These are phyloP conservation scores for Sarcodon aspratus DNA, from an alignment of 768 basidiomycete species.

Conservation along the genomic window DNA sequence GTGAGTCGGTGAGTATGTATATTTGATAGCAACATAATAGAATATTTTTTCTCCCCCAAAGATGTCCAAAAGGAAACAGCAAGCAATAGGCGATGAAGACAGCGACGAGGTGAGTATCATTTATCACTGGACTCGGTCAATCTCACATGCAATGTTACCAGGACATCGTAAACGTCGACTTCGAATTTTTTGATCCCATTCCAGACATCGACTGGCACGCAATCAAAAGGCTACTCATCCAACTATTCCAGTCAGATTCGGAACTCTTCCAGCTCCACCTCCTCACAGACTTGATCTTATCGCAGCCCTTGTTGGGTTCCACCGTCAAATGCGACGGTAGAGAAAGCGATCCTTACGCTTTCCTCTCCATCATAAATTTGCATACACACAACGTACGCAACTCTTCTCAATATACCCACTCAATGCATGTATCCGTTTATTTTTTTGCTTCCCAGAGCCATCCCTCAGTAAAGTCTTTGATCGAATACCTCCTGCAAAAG, in stretches of 20 bases:
- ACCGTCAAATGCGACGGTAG: slow-evolving; percentile 88
- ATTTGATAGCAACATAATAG: no score
- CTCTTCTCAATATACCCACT: not conserved
- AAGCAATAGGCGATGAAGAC: slow-evolving; percentile 24
- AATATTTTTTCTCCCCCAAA: not conserved
- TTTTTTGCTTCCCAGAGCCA: slow-evolving; percentile 40
- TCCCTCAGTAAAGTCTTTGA: slow-evolving; percentile 56
- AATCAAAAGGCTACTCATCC: slow-evolving; percentile 58
- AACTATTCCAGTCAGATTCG: slow-evolving; percentile 69
- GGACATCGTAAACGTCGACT: slow-evolving; percentile 76
- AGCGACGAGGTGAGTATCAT: slow-evolving; percentile 29
- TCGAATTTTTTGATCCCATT: slow-evolving; percentile 89
- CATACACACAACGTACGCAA: slow-evolving; percentile 45
- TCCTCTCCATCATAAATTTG: slow-evolving; percentile 79
- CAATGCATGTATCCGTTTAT: not conserved
- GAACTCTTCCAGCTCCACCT: slow-evolving; percentile 59
- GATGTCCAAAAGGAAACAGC: slow-evolving; percentile 49
- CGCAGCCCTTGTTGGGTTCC: slow-evolving; percentile 69
- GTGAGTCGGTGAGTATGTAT: no score
- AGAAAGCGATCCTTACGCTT: slow-evolving; percentile 85
- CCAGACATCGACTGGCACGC: slow-evolving; percentile 79
- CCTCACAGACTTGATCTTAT: slow-evolving; percentile 69
- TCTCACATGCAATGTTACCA: slow-evolving; percentile 5
- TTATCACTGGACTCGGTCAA: slow-evolving; percentile 3
- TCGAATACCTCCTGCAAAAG: slow-evolving; percentile 59